These are phyloP conservation scores for Starmerella bombi DNA, from an alignment of 805 yeast species.

Conservation along the genomic window DNA sequence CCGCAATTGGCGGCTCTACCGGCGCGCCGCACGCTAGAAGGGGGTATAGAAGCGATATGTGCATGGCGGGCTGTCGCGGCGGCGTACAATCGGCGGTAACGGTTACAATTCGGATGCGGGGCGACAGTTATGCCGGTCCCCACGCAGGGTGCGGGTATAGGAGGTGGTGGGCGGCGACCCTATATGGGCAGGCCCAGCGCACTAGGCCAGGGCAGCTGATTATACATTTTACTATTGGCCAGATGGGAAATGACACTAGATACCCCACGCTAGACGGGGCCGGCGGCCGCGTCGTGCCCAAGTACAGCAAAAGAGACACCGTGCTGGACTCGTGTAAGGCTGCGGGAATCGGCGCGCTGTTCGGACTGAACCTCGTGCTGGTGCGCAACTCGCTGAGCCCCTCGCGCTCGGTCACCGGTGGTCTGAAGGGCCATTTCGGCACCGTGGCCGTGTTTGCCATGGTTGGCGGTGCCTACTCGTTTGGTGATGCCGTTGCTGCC, in stretches of 20 bases:
- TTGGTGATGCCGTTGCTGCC: conserved; percentile 35
- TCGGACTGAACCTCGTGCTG: conserved; percentile 39
- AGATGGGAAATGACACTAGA: conserved; percentile 14
- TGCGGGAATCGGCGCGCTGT: conserved; percentile 34
- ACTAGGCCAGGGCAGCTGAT: conserved; percentile 2
- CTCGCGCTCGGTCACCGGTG: conserved; percentile 24
- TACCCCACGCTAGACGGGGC: conserved; percentile 21
- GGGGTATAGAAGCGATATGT: too few species aligned
- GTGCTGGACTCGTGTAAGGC: conserved; percentile 37
- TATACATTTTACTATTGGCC: conserved; percentile 12
- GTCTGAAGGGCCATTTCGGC: conserved; percentile 22
- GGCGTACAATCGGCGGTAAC: too few species aligned
- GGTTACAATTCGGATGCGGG: too few species aligned
- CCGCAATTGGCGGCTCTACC: too few species aligned
- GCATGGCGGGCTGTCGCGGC: too few species aligned
- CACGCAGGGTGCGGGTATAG: too few species aligned
- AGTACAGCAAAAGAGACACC: conserved; percentile 45
- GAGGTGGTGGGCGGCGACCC: too few species aligned
- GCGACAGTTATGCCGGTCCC: too few species aligned
- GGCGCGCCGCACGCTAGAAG: too few species aligned
- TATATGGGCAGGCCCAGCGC: too few species aligned
- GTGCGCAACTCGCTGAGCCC: conserved; percentile 26
- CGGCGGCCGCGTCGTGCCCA: conserved; percentile 30
- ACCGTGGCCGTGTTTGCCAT: conserved; percentile 30
- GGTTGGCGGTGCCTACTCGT: conserved; percentile 37